Conservation (phyloP, 1,284 basidiomycete species). For the Tilletiopsis washingtonensis region DNA sequence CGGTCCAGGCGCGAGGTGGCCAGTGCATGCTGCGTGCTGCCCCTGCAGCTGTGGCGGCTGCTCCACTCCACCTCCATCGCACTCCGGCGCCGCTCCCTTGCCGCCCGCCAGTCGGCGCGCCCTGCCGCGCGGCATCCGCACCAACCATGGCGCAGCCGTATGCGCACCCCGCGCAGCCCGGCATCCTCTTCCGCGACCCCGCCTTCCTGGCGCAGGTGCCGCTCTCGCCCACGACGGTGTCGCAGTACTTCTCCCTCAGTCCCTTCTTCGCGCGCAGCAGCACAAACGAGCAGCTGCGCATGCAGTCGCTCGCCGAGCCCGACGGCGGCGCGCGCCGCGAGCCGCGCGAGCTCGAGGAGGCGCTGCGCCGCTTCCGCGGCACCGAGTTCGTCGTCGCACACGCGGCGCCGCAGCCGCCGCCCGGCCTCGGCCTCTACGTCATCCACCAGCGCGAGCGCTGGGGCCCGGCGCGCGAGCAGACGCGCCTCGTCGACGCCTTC, state of each 20-base stretch:
- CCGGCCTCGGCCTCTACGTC: neutral
- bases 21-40: too few species aligned
- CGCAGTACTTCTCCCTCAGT: constrained; percentile 40
- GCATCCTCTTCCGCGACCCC: constrained; percentile 37
- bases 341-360: constrained; percentile 20
- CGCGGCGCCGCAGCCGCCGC: constrained; percentile 3
- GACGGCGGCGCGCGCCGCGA: constrained; percentile 1
- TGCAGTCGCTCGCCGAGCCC: constrained; percentile 35
- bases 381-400: constrained; percentile 39
- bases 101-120: too few species aligned
- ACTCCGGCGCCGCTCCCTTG: too few species aligned
- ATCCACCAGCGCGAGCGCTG: neutral
- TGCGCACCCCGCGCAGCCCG: constrained; percentile 2
- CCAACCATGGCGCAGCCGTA: neutral
- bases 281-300: constrained; percentile 44
- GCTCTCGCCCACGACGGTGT: constrained; percentile 6
- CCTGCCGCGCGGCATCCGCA: too few species aligned
- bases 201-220: constrained; percentile 32
- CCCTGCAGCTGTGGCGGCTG: too few species aligned
- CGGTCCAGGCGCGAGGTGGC: too few species aligned
- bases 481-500: neutral
- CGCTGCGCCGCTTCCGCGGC: constrained; percentile 33
- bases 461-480: neutral
- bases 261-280: constrained; percentile 39
- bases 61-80: too few species aligned